Evolutionary conservation across 148 eudicot genomes (phyloP).

Genomic region (Persicaria tinctoria): DNA sequence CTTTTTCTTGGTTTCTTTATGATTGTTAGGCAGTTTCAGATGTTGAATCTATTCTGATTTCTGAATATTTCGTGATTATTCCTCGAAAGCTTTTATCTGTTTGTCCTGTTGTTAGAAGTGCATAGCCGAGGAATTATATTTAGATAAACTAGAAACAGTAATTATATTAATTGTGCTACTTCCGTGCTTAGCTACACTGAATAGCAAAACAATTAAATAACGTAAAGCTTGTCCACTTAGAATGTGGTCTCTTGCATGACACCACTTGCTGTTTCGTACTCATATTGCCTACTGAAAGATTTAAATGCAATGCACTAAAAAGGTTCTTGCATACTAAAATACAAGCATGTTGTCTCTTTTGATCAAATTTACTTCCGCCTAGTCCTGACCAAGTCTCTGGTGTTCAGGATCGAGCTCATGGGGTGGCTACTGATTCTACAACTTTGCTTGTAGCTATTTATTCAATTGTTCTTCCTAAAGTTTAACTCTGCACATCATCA

Average conservation of each 20-base stretch:
- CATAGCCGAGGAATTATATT: background rate
- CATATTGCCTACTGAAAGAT: background rate
- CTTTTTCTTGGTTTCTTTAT: background rate
- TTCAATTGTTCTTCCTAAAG: background rate
- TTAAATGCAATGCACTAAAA: background rate
- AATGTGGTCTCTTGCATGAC: slow-evolving; percentile 7
- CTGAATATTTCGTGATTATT: background rate
- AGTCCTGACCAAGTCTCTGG: background rate
- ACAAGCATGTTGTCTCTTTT: background rate
- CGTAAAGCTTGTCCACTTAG: slow-evolving; percentile 1
- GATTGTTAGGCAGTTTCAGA: background rate
- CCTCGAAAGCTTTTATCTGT: background rate
- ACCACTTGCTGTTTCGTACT: background rate
- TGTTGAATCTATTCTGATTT: background rate
- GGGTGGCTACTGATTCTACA: no score
- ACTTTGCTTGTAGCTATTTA: background rate
- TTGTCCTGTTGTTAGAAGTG: background rate
- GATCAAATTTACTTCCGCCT: background rate
- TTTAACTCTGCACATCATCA: background rate
- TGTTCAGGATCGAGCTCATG: background rate
- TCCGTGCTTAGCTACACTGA: background rate
- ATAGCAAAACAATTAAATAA: background rate
- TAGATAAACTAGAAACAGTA: background rate
- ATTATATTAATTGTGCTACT: no score
- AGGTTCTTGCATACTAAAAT: background rate